Percentiles rank a stretch among this genome's conserved stretches.
phyloP scores from a whole-genome alignment of 805 yeast species.

The Suhomyces vadensis region DNA sequence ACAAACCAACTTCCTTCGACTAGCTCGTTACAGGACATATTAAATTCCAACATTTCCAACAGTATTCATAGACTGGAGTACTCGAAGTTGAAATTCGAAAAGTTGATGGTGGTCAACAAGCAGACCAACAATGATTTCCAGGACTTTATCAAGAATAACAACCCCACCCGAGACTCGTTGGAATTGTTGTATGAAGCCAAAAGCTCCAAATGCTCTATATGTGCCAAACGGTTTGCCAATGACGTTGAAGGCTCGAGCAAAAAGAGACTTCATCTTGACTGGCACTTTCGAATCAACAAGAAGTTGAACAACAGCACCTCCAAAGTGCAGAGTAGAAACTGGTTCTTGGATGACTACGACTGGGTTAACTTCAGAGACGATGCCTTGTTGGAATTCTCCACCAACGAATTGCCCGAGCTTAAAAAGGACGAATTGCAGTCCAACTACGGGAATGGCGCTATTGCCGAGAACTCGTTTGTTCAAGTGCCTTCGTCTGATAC shows the following conservation, averaged over 20 bases:
- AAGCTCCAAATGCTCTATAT: constrained; percentile 81
- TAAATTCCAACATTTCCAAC: constrained; percentile 17
- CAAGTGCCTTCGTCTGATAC: constrained; percentile 24
- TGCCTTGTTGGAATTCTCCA: constrained; percentile 38
- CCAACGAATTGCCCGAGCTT: constrained; percentile 11
- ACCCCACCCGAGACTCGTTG: constrained; percentile 29
- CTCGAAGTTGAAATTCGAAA: constrained; percentile 34
- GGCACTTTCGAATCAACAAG: constrained; percentile 94
- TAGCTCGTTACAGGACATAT: constrained; percentile 25
- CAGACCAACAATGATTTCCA: constrained; percentile 27
- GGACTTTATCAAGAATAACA: constrained; percentile 38
- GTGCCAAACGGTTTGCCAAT: constrained; percentile 82
- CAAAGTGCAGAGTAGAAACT: constrained; percentile 69
- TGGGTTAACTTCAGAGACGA: constrained; percentile 80
- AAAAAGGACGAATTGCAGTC: constrained; percentile 2
- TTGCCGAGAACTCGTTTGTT: constrained; percentile 11
- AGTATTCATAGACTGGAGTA: constrained; percentile 30
- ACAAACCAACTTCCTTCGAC: constrained; percentile 18
- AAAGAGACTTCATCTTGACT: constrained; percentile 74
- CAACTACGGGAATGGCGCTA: constrained; percentile 2
- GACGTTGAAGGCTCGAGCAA: constrained; percentile 55
- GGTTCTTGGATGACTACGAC: constrained; percentile 72
- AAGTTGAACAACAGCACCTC: constrained; percentile 44
- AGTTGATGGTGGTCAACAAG: constrained; percentile 29
- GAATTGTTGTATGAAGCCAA: constrained; percentile 55